Base-by-base conservation (phyloP, 768 basidiomycete genomes). In the Russula dissimulans region DNA sequence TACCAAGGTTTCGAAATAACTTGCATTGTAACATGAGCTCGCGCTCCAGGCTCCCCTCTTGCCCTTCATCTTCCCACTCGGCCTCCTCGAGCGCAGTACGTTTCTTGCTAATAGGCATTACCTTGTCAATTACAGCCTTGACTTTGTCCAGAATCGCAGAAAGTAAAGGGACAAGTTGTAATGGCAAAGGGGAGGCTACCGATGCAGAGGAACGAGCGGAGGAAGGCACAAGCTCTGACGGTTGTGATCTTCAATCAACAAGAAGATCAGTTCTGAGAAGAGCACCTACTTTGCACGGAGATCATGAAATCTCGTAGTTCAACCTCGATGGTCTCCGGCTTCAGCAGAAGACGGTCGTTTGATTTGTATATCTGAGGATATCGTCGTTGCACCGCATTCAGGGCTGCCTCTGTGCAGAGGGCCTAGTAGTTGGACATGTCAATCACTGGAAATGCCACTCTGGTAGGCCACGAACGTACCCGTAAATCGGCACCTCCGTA, bases 301-400 rank as follows among this genome's bases (percentile, higher is more conserved):
- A 95, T 88, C 92, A 97, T 92, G 69, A 99, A 99, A 71, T 99
- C 97, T 43, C 91, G 79, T 52, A 97, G 77, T 38, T 86, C 82
- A 17, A 97, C 84, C 36, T 79, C 78, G 63, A 98, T 97, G 2
- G 86, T 85, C 67, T 91, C 88, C 7, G 95, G 89, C 64, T 91
- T 82, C 56, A 98, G 77, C 51, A 93, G 69, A 2, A 97, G 75
- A 10, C 97, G 79, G 62, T 98, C 94, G 36, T 79, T 83, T 5
- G 91, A 88, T 73, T 91, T 88, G 78, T 99, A 99, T 48, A 98
- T 94, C 71, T 99, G 97, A 0, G 97, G 97, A 71, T 99, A 99
- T 56, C 89, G 80, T 60, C 97, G 77, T 69, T 99, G 97, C 26
- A 99, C 89, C 0, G 95, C 95, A 68, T 98, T 98, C 66, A 99